Evolutionary conservation across 768 basidiomycete species (phyloP), one percentile per base, ranked within the genome.

Genomic region (Tephrocybe rancida): DNA sequence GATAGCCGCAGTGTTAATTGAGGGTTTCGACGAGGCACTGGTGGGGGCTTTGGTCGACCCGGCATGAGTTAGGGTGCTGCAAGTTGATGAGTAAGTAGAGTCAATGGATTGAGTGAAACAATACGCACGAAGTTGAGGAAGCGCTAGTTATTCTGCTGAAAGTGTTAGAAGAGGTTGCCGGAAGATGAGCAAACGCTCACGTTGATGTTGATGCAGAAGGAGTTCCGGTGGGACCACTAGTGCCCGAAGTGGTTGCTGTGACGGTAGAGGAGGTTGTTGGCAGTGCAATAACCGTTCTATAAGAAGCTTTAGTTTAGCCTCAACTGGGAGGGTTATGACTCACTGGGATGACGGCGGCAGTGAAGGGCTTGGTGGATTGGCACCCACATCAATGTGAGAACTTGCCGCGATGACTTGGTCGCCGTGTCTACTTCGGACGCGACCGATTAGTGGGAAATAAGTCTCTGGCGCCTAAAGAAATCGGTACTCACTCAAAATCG

Each of bases 1-100:
- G 21, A 62, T 52, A 1, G 53, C 58, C 18, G 48, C 22, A 19
- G 41, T 29, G 8, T 47, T 55, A 13, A 42, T 24, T 3, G 37
- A 7, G n/a, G 43, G 14, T 26, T 25, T 44, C 21, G 57, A 49
- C 4, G 52, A 14, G 34, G 48, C 39, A 22, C 14, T 26, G 13
- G 42, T 34, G 1, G 53, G 42, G 0, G 16, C 34, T 16, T n/a
- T n/a, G 11, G 29, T 41, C 0, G 37, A 16, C 29, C 35, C 44
- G 1, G 16, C 27, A 22, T 3, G n/a, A 8, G 24, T 11, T n/a
- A 25, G 18, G n/a, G 24, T n/a, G 22, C 45, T 42, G 13, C 35
- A 14, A 41, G 8, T 3, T 41, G 5, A 6, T 41, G 3, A 41
- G 21, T 41, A 41, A 19, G n/a, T 19, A 22, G 7, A 7, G 19